Evolutionary conservation across 352 stramenopile species (phyloP).

Genomic region (Globisporangium takayamanum): DNA sequence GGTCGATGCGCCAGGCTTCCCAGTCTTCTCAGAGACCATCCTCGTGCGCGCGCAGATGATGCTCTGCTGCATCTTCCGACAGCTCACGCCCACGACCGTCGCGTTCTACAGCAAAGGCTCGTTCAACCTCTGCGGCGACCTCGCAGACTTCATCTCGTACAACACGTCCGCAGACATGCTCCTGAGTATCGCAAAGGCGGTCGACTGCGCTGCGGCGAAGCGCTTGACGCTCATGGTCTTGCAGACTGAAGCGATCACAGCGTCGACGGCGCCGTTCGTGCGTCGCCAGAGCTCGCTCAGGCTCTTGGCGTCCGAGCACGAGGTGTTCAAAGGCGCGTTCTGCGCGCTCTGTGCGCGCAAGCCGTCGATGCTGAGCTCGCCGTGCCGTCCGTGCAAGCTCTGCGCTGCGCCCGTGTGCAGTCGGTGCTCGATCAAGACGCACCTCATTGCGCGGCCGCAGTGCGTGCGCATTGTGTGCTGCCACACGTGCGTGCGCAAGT

Average conservation of each 20-base stretch:
- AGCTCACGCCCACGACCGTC: constrained; percentile 29
- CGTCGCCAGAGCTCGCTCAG: not conserved
- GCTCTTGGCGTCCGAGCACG: constrained; percentile 1
- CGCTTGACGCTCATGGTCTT: constrained; percentile 25
- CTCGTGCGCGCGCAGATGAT: constrained; percentile 28
- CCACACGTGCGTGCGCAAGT: constrained; percentile 37
- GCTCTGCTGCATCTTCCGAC: constrained; percentile 53
- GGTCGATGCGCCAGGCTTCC: constrained; percentile 34
- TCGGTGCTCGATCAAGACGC: constrained; percentile 45
- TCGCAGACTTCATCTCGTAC: constrained; percentile 35
- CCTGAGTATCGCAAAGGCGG: constrained; percentile 24
- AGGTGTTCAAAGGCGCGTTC: constrained; percentile 1
- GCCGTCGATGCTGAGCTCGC: constrained; percentile 20
- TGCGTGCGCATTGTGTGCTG: constrained; percentile 37
- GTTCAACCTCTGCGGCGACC: constrained; percentile 38
- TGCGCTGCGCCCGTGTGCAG: constrained; percentile 32
- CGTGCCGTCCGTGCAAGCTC: constrained; percentile 29
- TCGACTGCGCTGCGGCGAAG: constrained; percentile 36
- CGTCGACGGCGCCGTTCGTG: not conserved
- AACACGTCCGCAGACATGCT: constrained; percentile 36
- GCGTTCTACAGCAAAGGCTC: constrained; percentile 48
- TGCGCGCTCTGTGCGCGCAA: constrained; percentile 15
- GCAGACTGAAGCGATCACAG: constrained; percentile 3
- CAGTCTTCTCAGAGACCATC: constrained; percentile 22
- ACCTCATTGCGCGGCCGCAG: constrained; percentile 27